Base-by-base conservation (phyloP, 192 early-diverging fungal genomes). In the Coemansia sp. region DNA sequence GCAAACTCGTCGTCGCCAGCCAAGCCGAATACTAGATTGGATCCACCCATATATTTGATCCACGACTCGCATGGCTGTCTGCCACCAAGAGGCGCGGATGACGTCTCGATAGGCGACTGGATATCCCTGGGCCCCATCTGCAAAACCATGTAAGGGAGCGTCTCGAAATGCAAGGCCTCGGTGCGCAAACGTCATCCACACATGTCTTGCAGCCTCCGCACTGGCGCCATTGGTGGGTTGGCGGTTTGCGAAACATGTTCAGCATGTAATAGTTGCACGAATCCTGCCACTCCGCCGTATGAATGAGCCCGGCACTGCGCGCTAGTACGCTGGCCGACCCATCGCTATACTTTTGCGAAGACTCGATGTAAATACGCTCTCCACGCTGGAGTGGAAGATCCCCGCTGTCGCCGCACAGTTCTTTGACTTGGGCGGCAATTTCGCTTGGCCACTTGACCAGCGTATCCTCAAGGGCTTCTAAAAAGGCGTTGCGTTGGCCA, bases 111-210 rank as follows among this genome's bases (percentile, higher is more conserved):
- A 0, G 83, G 82, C 38, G 75, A 23, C 43, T 55, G 16, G 3
- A 75, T 80, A 8, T 72, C 53, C 18, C 8, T 26, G n/a, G 77
- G 77, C 9, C 47, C 6, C 77, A 79, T 70, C 41, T 79, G 95
- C 5, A 93, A 82, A 3, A 94, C 72, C 93, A 97, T 97, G 67
- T 95, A 94, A 7, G 95, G 75, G 18, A 97, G 38, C 0, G 95
- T 97, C 72, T 97, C 95, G 7, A 94, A 72, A 62, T 97, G 95
- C 93, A 95, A 90, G 1, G 89, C 93, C 64, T 97, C 91, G 72
- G 72, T 97, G 95, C 73, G 95, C 95, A 82, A 91, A 95, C 12
- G 84, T 79, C 94, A 97, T 95, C 86, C 86, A 93, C 21, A 95
- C 33, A 14, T 88, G 86, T 23, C 92, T 82, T 5, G 81, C 87